These are phyloP conservation scores for Hirsutella minnesotensis DNA, from an alignment of 2,329 filamentous ascomycete species.

Conservation along the genomic window DNA sequence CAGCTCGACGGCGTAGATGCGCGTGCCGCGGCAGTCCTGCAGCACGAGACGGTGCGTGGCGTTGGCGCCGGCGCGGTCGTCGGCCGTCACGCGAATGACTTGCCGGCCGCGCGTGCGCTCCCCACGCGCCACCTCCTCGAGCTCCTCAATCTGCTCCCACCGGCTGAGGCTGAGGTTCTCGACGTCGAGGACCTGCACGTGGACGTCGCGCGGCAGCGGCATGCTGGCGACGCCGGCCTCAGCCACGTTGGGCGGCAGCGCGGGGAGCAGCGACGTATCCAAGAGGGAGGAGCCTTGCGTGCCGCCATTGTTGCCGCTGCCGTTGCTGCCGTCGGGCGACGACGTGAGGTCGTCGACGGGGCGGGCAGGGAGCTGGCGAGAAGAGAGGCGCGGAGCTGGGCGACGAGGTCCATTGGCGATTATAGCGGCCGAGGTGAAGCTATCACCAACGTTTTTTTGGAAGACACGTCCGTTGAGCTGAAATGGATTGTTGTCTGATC, in stretches of 20 bases:
- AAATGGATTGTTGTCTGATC: too few relatives aligned
- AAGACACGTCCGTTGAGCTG: too few relatives aligned
- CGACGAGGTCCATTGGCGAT: constrained; percentile 10
- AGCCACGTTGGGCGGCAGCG: constrained; percentile 42
- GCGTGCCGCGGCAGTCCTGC: constrained; percentile 64
- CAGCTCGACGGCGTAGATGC: constrained; percentile 63
- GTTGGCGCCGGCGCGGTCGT: constrained; percentile 23
- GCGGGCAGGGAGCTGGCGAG: constrained; percentile 40
- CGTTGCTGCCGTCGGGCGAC: constrained; percentile 14
- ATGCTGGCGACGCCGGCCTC: constrained; percentile 27
- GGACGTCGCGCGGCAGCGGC: constrained; percentile 47
- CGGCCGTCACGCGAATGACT: constrained; percentile 58
- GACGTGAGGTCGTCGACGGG: constrained; percentile 52
- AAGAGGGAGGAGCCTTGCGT: constrained; percentile 20
- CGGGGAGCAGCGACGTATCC: constrained; percentile 23
- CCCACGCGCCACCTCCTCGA: constrained; percentile 61
- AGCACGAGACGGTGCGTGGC: constrained; percentile 71
- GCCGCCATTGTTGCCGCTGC: not conserved
- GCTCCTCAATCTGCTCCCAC: constrained; percentile 79
- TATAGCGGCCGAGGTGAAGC: not conserved
- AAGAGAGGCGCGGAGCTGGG: constrained; percentile 28
- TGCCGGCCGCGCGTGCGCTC: constrained; percentile 68
- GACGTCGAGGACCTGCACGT: constrained; percentile 76
- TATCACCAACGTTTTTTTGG: too few relatives aligned
- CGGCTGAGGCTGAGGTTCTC: constrained; percentile 70